A percentile compares a stretch with the other conserved stretches of the same genome.
phyloP scores from a whole-genome alignment of 495 filamentous ascomycete species.

The Aspergillus sclerotioniger region DNA sequence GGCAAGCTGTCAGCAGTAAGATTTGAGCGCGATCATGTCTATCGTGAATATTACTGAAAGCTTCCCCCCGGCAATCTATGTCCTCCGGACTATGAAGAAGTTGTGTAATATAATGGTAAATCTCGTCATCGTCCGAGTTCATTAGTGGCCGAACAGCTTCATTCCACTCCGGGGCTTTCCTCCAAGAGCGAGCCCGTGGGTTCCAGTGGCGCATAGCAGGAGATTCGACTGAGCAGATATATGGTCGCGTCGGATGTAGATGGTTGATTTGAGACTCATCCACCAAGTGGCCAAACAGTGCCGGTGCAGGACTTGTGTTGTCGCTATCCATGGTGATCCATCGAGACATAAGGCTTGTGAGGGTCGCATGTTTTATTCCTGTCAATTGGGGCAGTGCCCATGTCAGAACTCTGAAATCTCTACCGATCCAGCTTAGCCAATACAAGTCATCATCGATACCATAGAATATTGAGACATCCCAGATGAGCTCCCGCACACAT shows the following conservation, averaged over 20 bases:
- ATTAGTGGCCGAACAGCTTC: not conserved
- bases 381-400: not conserved
- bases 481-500: conserved; percentile 7
- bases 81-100: no score
- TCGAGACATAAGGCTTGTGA: not conserved
- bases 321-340: not conserved
- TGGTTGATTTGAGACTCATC: not conserved
- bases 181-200: not conserved
- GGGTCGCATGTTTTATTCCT: not conserved
- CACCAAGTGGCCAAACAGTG: not conserved
- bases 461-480: conserved; percentile 9
- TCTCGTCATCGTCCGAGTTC: not conserved
- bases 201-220: conserved; percentile 8
- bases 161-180: no score
- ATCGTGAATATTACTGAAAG: no score
- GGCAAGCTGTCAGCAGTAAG: no score
- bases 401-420: not conserved
- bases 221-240: not conserved
- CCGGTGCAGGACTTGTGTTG: no score
- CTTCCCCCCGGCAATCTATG: no score
- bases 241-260: not conserved
- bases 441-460: no score
- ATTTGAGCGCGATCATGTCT: no score
- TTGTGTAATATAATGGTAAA: no score
- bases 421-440: not conserved